A percentile compares a stretch with the other conserved stretches of the same genome.
Conservation (phyloP, 768 basidiomycete genomes). For the Mycena rosella region DNA sequence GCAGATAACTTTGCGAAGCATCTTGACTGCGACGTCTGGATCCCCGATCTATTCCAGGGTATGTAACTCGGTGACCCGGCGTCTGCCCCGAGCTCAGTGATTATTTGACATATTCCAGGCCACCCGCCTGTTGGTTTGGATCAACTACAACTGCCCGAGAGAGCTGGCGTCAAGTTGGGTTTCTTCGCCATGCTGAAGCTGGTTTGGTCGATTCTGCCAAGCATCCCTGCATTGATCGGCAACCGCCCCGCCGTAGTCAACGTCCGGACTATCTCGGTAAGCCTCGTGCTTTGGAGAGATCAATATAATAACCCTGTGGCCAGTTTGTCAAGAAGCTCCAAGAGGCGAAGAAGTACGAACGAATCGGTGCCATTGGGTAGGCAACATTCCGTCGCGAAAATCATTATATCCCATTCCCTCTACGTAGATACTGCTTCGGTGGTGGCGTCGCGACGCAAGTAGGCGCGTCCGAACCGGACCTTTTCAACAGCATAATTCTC, state of each 20-base stretch:
- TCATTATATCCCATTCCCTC: background rate
- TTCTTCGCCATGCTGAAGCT: constrained; percentile 46
- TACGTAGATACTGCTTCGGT: constrained; percentile 26
- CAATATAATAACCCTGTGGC: background rate
- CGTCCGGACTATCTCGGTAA: constrained; percentile 48
- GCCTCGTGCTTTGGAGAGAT: constrained; percentile 3
- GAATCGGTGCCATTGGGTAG: constrained; percentile 60
- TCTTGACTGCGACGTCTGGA: constrained; percentile 59
- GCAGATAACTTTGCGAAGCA: constrained; percentile 53
- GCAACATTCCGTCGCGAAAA: background rate
- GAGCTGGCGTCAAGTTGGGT: constrained; percentile 48
- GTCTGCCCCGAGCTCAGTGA: too few relatives aligned
- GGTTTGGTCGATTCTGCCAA: constrained; percentile 41
- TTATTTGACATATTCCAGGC: constrained; percentile 4
- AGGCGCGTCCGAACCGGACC: constrained; percentile 18
- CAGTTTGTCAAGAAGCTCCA: constrained; percentile 55
- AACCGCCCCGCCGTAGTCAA: constrained; percentile 51
- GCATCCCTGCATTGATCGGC: constrained; percentile 45
- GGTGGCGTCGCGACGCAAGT: constrained; percentile 22
- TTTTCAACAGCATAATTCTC: constrained; percentile 30
- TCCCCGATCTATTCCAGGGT: constrained; percentile 61
- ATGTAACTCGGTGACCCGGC: constrained; percentile 16
- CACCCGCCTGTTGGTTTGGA: constrained; percentile 20
- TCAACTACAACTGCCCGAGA: constrained; percentile 41
- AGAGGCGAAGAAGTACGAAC: constrained; percentile 56